These are phyloP conservation scores for Pseudozyma thailandica DNA, from an alignment of 1,284 basidiomycete genomes.

Conservation along the genomic window DNA sequence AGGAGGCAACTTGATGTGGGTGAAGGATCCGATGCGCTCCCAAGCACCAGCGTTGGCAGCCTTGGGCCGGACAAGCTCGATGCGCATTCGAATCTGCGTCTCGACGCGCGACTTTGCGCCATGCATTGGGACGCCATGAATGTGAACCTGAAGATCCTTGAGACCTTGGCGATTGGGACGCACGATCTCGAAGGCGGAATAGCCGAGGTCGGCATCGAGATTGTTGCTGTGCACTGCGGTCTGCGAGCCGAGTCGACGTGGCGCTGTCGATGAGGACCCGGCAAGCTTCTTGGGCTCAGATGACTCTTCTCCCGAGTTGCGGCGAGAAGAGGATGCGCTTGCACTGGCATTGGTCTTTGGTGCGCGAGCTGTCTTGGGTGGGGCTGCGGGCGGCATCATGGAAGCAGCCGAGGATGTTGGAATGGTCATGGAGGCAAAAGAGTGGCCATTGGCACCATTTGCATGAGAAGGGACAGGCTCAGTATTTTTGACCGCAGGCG, in stretches of 20 bases:
- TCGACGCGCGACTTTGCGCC: conserved; percentile 95
- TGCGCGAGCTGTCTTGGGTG: conserved; percentile 10
- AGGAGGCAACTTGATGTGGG: conserved; percentile 66
- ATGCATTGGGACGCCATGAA: conserved; percentile 82
- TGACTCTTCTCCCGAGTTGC: conserved; percentile 50
- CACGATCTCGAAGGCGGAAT: conserved; percentile 54
- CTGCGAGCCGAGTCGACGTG: conserved; percentile 38
- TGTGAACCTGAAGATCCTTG: conserved; percentile 70
- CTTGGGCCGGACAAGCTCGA: conserved; percentile 62
- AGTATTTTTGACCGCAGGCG: conserved; percentile 25
- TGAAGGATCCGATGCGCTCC: conserved; percentile 65
- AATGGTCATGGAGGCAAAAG: conserved; percentile 37
- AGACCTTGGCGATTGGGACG: conserved; percentile 55
- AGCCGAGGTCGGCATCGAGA: conserved; percentile 57
- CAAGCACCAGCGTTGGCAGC: conserved; percentile 35
- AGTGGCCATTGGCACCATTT: conserved; percentile 20
- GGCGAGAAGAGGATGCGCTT: conserved; percentile 45
- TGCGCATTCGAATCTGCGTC: conserved; percentile 73
- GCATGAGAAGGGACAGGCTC: conserved; percentile 10
- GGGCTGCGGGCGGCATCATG: conserved; percentile 40
- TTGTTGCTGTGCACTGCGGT: conserved; percentile 54
- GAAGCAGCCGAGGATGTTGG: conserved; percentile 14
- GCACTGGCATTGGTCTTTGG: conserved; percentile 15
- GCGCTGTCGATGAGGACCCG: conserved; percentile 11
- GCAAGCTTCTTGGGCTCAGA: conserved; percentile 37